Conservation (phyloP, 805 yeast genomes). For the Yarrowia sp. region DNA sequence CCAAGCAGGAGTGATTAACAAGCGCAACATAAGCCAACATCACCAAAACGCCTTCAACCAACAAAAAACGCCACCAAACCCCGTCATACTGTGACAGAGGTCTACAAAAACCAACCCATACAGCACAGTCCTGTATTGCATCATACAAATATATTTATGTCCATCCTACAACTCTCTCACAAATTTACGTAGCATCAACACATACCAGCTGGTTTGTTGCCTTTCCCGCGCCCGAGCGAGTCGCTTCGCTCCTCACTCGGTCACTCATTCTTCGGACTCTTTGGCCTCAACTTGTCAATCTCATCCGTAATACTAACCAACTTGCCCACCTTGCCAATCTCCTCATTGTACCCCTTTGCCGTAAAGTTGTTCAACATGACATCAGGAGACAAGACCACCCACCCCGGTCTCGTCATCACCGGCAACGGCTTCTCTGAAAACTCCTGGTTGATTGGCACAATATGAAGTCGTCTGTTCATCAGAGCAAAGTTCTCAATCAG, state of each 20-base stretch:
- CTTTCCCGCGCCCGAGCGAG: neutral
- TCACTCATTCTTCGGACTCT: conserved; percentile 39
- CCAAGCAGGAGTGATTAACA: neutral
- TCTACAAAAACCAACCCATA: too few relatives aligned
- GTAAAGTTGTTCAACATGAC: conserved; percentile 69
- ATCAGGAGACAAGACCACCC: conserved; percentile 90
- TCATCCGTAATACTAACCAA: conserved; percentile 68
- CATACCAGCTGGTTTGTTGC: neutral
- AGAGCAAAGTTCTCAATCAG: conserved; percentile 88
- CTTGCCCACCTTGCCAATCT: conserved; percentile 47
- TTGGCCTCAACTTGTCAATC: conserved; percentile 79
- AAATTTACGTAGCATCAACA: too few relatives aligned
- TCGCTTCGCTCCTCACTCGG: neutral
- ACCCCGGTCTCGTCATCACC: conserved; percentile 58
- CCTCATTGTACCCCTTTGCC: conserved; percentile 46
- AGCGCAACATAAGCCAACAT: too few relatives aligned
- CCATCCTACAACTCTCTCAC: too few relatives aligned
- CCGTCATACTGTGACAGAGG: too few relatives aligned
- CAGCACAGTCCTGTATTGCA: too few relatives aligned
- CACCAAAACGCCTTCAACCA: too few relatives aligned
- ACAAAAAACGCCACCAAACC: too few relatives aligned
- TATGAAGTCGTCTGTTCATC: conserved; percentile 78
- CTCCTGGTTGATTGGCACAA: conserved; percentile 64
- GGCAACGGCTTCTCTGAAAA: conserved; percentile 51
- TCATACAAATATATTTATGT: too few relatives aligned